Base-by-base conservation (phyloP, 345 rosid genomes). In the Salix koriyanagi region DNA sequence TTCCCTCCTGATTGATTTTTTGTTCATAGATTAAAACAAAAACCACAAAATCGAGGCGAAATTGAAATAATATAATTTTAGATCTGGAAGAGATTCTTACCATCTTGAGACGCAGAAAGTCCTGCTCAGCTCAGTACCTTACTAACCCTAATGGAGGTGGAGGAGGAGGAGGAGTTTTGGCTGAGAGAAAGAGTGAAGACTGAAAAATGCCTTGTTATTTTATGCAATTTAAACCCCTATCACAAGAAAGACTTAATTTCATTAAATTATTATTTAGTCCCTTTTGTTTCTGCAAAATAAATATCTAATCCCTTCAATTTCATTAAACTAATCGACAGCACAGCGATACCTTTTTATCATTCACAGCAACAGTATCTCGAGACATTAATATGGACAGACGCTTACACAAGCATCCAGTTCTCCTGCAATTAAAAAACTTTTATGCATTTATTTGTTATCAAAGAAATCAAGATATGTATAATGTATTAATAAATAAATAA, bases 1-100 rank as follows among this genome's bases (percentile, higher is more conserved):
- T 83, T 13, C 79, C 86, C 66, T 84, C 97, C 92, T 68, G 19
- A 12, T 68, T 42, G 44, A 68, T n/a, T 58, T 23, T 58, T 58
- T 23, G 46, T n/a, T n/a, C 14, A n/a, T 58, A 10, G 23, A n/a
- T 23, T 58, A 58, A 58, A 58, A 58, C 64, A 58, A 58, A 58
- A 58, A n/a, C 28, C 28, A 56, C 26, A 56, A n/a, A 56, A 56
- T 21, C 25, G 62, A 58, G 10, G 12, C 30, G 18, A 39, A 41
- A 68, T 32, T 7, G 3, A 66, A 36, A 34, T 7, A 34, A 36
- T 21, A 19, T 30, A 9, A 15, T 8, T 34, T 21, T 34, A 19
- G 69, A 66, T 19, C 46, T 36, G 69, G 36, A 23, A 4, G 39
- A 36, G 26, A 39, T 36, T 25, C 79, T 56, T 28, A 76, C 79